Base-by-base conservation (phyloP, 2,329 filamentous ascomycete genomes). In the Penicillium sp. region DNA sequence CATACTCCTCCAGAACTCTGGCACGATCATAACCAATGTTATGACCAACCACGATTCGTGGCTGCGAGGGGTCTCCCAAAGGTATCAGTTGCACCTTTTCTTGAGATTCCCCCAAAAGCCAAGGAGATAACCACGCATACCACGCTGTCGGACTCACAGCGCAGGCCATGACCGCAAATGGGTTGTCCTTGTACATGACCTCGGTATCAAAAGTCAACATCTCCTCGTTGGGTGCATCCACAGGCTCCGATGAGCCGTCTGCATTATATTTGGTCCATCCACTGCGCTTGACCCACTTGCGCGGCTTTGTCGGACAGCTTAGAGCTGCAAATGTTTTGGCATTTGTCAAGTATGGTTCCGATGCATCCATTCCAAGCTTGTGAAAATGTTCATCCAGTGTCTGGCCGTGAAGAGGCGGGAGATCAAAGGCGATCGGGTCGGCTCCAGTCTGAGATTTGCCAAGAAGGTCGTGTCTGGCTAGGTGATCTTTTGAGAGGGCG, bases 81-180 rank as follows among this genome's bases (percentile, higher is more conserved):
- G 96, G 93, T 53, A 99, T 89, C 13, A 99, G 81, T 63, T 99
- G 94, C 53, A 87, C 86, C 72, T 92, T 85, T 35, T 88, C 88
- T 38, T 90, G 82, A 1, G 91, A 89, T 80, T 98, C 92, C 33
- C 89, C 91, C 19, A 99, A 79, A 38, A 99, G 81, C 94, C 94
- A 99, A 0, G 95, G 95, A 13, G 95, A 99, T 57, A 99, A 78
- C 95, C 95, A 99, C 0, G 90, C 92, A 80, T 99, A 99, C 96
- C 96, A 99, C 33, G 93, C 89, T 3, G 88, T 93, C 0, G 92
- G 89, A 68, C 93, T 93, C 19, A 89, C 91, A 15, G 96, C 95
- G 75, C 94, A 98, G 24, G 96, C 95, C 92, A 99, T 98, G 60
- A 97, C 92, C 0, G 96, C 93, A 76, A 92, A 99, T 0, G 91